Percentiles rank a stretch among this genome's conserved stretches.
phyloP scores from a whole-genome alignment of 2,329 filamentous ascomycete species.

The Nothophaeocryptopus gaeumannii region DNA sequence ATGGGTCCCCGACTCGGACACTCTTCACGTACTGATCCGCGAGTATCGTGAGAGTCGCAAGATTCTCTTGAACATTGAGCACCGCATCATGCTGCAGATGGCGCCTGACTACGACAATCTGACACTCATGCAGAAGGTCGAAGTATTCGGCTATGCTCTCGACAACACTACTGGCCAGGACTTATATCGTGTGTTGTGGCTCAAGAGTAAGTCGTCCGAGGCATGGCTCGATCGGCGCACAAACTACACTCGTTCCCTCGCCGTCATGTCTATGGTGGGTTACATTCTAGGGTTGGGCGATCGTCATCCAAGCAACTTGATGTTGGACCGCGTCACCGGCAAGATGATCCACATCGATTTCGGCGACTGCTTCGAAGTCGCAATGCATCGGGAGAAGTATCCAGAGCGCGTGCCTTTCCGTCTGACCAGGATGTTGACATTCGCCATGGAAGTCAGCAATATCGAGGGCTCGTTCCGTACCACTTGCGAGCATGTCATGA shows the following conservation, averaged over 20 bases:
- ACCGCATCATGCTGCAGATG: conserved; percentile 99
- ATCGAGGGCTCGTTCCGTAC: conserved; percentile 98
- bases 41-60: conserved; percentile 97
- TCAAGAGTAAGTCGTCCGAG: conserved; percentile 98
- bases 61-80: conserved; percentile 97
- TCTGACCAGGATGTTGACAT: conserved; percentile 96
- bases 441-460: conserved; percentile 99
- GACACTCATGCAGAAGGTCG: conserved; percentile 99
- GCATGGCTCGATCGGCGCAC: conserved; percentile 96
- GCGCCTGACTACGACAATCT: conserved; percentile 98
- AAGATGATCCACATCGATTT: conserved; percentile 99
- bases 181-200: conserved; percentile 94
- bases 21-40: conserved; percentile 90
- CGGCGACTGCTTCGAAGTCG: conserved; percentile 98
- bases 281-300: conserved; percentile 97
- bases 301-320: conserved; percentile 94
- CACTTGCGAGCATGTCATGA: conserved; percentile 97
- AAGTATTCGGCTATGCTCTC: conserved; percentile 97
- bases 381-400: conserved; percentile 99
- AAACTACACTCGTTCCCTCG: conserved; percentile 96
- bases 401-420: conserved; percentile 97
- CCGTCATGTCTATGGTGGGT: conserved; percentile 99
- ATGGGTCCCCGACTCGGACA: conserved; percentile 97
- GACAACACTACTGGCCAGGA: conserved; percentile 99
- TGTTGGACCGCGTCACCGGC: conserved; percentile 92